A percentile compares a stretch with the other conserved stretches of the same genome.
These are phyloP conservation scores for Xylariaceae sp. DNA, from an alignment of 2,329 filamentous ascomycete species.

Conservation along the genomic window DNA sequence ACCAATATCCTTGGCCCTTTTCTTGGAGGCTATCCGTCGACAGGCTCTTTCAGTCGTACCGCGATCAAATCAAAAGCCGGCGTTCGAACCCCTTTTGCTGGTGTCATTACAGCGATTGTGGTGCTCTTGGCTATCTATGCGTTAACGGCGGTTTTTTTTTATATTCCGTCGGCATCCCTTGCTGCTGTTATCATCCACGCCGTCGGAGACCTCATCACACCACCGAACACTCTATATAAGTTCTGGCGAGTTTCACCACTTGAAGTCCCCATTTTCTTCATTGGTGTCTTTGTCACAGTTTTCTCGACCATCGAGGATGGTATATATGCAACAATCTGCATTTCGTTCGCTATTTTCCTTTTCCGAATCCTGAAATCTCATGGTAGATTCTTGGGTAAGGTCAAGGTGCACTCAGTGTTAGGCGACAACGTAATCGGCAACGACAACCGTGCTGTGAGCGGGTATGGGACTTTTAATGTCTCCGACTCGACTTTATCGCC, in stretches of 20 bases:
- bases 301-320: constrained; percentile 90
- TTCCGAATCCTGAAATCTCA: constrained; percentile 82
- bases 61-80: constrained; percentile 98
- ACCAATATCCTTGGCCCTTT: constrained; percentile 90
- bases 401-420: constrained; percentile 82
- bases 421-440: constrained; percentile 73
- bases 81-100: constrained; percentile 86
- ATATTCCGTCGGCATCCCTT: constrained; percentile 81
- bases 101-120: constrained; percentile 82
- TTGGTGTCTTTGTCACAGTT: constrained; percentile 86
- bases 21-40: constrained; percentile 87
- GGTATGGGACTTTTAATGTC: constrained; percentile 58
- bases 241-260: constrained; percentile 94
- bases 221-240: constrained; percentile 87
- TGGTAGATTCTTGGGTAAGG: constrained; percentile 81
- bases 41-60: constrained; percentile 93
- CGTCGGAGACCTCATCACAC: constrained; percentile 88
- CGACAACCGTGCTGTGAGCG: constrained; percentile 52
- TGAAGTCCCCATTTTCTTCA: constrained; percentile 90
- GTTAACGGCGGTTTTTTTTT: constrained; percentile 86
- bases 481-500: constrained; percentile 39
- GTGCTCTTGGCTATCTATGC: constrained; percentile 91
- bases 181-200: constrained; percentile 94
- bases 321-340: constrained; percentile 81
- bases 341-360: constrained; percentile 77